Evolutionary conservation across 2,329 filamentous ascomycete genomes (phyloP), one percentile per base, ranked within the genome.

Genomic region (Bimuria novae-zelandiae): DNA sequence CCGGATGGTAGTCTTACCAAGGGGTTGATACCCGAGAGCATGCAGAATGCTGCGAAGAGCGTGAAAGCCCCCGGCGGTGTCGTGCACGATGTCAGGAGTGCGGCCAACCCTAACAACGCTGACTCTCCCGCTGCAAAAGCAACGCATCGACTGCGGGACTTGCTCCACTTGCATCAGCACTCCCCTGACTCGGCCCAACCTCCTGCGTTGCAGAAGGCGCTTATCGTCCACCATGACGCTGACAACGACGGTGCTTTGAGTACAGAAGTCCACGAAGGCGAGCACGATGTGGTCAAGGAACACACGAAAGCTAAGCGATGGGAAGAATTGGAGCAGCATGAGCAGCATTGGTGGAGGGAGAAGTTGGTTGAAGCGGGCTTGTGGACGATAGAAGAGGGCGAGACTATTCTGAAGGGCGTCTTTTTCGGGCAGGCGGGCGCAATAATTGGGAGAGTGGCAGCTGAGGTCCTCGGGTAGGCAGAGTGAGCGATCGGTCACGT

Each of bases 321-420:
- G 89, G 85, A 91, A 52, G 84, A 92, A 54, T 74, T 96, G 39
- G 78, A 79, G 5, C 77, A 81, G 11, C 75, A 82, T 49, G 84
- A 92, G 71, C 83, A 84, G 69, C 75, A 79, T 46, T 76, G 78
- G 16, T 95, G 91, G 91, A 90, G 85, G 75, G 74, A 82, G 60
- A 83, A 81, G 67, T 79, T 95, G 30, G 78, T 79, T 50, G 80
- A 86, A 49, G 86, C 89, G 0, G 90, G 90, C 0, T 84, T 91
- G 59, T 95, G 90, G 90, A 83, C 84, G n/a, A 85, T 87, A 68
- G 80, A 84, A 32, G 89, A 93, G 79, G 89, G 89, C 2, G 90
- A 93, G 77, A 81, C 79, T 8, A 83, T 94, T 25, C 82, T 95
- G 61, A 85, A 87, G 74, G 89, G 89, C 2, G 83, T 95, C 27